A percentile compares a stretch with the other conserved stretches of the same genome.
Conservation (phyloP, 2,329 filamentous ascomycete species). For the Pseudogymnoascus sp. region DNA sequence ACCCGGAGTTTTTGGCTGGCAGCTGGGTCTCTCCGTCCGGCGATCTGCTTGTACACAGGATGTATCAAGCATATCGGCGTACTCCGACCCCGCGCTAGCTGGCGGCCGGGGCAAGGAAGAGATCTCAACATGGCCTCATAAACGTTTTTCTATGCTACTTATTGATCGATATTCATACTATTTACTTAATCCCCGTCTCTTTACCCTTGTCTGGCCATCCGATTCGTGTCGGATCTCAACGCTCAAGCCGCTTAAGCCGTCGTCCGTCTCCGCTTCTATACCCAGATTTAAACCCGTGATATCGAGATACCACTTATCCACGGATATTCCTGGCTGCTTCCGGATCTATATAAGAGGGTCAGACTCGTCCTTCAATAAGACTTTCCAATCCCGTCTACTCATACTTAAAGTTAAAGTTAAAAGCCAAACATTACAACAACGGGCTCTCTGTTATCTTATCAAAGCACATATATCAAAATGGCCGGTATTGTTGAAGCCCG, state of each 20-base stretch:
- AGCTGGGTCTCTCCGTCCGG: not conserved
- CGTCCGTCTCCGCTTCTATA: constrained; percentile 3
- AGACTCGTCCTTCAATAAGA: not conserved
- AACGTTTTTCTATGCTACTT: constrained; percentile 3
- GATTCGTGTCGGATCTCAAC: constrained; percentile 2
- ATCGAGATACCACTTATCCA: constrained; percentile 1
- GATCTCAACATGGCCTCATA: constrained; percentile 9
- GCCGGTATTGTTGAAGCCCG: constrained; percentile 54
- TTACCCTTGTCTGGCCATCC: not conserved
- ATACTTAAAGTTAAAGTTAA: not conserved
- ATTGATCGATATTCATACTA: not conserved
- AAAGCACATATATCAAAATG: constrained; percentile 33
- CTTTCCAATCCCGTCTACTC: not conserved
- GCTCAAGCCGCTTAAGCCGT: not conserved
- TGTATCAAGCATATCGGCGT: constrained; percentile 9
- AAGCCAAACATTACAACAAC: not conserved
- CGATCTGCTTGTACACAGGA: constrained; percentile 1
- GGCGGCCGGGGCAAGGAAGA: not conserved
- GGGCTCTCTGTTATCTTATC: not conserved
- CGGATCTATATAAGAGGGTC: constrained; percentile 8
- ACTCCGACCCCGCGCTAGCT: constrained; percentile 6
- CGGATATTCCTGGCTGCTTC: not conserved
- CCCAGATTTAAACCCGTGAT: not conserved
- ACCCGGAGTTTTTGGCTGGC: not conserved
- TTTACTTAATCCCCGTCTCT: constrained; percentile 3